A percentile compares a stretch with the other conserved stretches of the same genome.
These are phyloP conservation scores for Diaporthe humulicola DNA, from an alignment of 2,329 filamentous ascomycete species.

Conservation along the genomic window DNA sequence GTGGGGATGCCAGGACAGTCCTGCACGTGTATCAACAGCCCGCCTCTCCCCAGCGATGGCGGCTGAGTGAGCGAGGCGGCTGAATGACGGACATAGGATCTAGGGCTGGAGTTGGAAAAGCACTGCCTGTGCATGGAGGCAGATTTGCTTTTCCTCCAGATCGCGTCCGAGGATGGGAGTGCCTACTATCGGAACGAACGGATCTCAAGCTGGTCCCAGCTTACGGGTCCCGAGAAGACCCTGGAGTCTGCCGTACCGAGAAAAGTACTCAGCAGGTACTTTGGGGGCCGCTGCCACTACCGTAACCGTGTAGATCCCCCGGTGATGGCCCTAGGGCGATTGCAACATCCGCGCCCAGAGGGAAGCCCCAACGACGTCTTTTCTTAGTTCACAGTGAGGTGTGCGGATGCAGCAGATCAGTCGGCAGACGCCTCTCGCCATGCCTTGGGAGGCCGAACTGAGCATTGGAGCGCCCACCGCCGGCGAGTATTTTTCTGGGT, in stretches of 20 bases:
- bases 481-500: background rate
- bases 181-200: constrained; percentile 33
- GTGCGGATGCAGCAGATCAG: background rate
- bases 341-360: background rate
- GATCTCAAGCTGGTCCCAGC: constrained; percentile 32
- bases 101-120: constrained; percentile 29
- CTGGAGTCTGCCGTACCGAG: constrained; percentile 18
- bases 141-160: constrained; percentile 30
- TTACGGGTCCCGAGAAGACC: constrained; percentile 29
- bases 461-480: background rate
- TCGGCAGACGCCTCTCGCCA: background rate
- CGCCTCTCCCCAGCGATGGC: constrained; percentile 3
- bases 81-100: constrained; percentile 27
- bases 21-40: constrained; percentile 16
- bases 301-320: constrained; percentile 18
- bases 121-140: constrained; percentile 18
- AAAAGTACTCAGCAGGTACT: constrained; percentile 36
- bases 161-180: constrained; percentile 29
- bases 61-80: constrained; percentile 31
- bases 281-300: background rate
- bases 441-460: background rate
- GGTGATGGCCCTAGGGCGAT: background rate
- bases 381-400: background rate
- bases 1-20: constrained; percentile 2
- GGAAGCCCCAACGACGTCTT: background rate